phyloP scores from a whole-genome alignment of 192 early-diverging fungal species.

The Coemansia sp. region DNA sequence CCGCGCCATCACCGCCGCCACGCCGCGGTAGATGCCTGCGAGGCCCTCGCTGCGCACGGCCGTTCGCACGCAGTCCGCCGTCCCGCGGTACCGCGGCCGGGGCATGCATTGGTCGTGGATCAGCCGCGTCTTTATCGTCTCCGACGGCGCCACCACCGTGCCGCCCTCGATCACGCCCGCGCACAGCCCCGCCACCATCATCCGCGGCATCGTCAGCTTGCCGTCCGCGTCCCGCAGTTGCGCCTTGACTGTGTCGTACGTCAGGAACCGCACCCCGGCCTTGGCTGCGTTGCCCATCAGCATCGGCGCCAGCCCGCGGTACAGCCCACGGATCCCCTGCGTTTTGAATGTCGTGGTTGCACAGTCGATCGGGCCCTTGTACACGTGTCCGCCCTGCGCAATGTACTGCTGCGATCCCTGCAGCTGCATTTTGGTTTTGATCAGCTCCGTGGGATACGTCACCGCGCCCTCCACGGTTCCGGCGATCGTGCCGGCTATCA shows the following conservation, averaged over 20 bases:
- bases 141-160: constrained; percentile 85
- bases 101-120: constrained; percentile 84
- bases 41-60: constrained; percentile 72
- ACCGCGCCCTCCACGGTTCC: constrained; percentile 86
- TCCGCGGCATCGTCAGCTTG: constrained; percentile 60
- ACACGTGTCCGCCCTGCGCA: constrained; percentile 42
- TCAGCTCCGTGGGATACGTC: constrained; percentile 94
- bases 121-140: constrained; percentile 95
- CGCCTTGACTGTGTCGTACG: constrained; percentile 82
- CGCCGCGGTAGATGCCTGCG: constrained; percentile 82
- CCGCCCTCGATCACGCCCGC: constrained; percentile 87
- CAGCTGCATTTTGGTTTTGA: constrained; percentile 95
- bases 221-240: constrained; percentile 68
- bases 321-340: constrained; percentile 73
- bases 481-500: constrained; percentile 80
- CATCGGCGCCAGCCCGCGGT: constrained; percentile 84
- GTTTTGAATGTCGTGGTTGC: constrained; percentile 64
- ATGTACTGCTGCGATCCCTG: constrained; percentile 55
- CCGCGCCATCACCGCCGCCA: constrained; percentile 86
- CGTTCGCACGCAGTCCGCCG: constrained; percentile 65
- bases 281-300: constrained; percentile 89
- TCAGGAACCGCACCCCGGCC: constrained; percentile 87
- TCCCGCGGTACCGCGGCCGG: constrained; percentile 71
- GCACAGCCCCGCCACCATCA: constrained; percentile 75
- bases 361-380: constrained; percentile 81